Percentiles rank a stretch among this genome's conserved stretches.
Evolutionary conservation across 2,329 filamentous ascomycete species (phyloP).

Genomic region (Aspergillus fructus): DNA sequence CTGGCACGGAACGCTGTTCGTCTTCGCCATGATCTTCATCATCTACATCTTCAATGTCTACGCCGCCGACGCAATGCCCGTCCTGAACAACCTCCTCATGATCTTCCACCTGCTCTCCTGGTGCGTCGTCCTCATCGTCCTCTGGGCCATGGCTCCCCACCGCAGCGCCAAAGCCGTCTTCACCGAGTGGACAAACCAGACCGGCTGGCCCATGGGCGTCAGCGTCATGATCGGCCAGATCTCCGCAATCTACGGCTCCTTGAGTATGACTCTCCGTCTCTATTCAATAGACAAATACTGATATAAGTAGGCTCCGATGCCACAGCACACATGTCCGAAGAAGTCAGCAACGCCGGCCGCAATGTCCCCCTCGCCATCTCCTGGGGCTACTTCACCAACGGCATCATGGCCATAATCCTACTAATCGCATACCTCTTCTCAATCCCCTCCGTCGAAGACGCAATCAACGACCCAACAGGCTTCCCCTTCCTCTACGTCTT

Average conservation of each 20-base stretch:
- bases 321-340: slow-evolving; percentile 46
- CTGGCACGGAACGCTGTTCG: slow-evolving; percentile 52
- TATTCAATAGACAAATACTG: slow-evolving; percentile 7
- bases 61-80: slow-evolving; percentile 32
- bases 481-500: slow-evolving; percentile 53
- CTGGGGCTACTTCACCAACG: slow-evolving; percentile 47
- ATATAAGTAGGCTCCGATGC: slow-evolving; percentile 28
- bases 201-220: slow-evolving; percentile 40
- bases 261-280: slow-evolving; percentile 17
- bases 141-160: slow-evolving; percentile 35
- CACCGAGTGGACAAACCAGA: slow-evolving; percentile 36
- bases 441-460: slow-evolving; percentile 30
- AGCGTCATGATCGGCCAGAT: slow-evolving; percentile 40
- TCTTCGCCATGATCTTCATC: slow-evolving; percentile 46
- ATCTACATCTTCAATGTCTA: slow-evolving; percentile 45
- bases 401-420: slow-evolving; percentile 44
- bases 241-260: slow-evolving; percentile 29
- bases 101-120: slow-evolving; percentile 41
- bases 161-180: slow-evolving; percentile 32
- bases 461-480: slow-evolving; percentile 42
- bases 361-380: slow-evolving; percentile 49
- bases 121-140: slow-evolving; percentile 30
- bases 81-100: slow-evolving; percentile 39
- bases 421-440: slow-evolving; percentile 46
- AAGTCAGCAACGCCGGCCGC: slow-evolving; percentile 47